Conservation (phyloP, 2,329 filamentous ascomycete genomes). For the Colletotrichum trifolii region DNA sequence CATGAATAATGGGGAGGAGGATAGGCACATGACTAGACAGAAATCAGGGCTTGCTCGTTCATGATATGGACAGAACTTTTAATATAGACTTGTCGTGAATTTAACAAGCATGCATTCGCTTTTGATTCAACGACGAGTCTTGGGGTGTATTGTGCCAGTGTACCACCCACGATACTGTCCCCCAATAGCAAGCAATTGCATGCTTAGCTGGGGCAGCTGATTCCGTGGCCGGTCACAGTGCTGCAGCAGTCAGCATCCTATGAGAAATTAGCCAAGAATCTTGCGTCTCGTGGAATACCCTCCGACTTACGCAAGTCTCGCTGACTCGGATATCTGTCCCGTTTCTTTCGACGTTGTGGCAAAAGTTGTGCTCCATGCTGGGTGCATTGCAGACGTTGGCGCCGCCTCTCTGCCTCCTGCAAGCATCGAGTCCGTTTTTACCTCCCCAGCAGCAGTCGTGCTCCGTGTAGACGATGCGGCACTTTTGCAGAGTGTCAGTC, state of each 20-base stretch:
- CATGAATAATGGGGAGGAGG: too few relatives aligned
- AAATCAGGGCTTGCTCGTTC: too few relatives aligned
- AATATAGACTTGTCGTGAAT: too few relatives aligned
- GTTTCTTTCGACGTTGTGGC: not conserved
- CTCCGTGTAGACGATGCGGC: not conserved
- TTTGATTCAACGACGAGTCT: too few relatives aligned
- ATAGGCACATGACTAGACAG: too few relatives aligned
- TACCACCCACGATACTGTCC: not conserved
- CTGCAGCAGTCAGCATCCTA: conserved; percentile 1
- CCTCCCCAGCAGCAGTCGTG: conserved; percentile 4
- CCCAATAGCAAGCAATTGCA: not conserved
- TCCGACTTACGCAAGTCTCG: not conserved
- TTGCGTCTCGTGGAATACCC: fast-evolving
- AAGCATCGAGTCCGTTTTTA: not conserved
- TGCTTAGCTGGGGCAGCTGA: not conserved
- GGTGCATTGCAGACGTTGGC: not conserved
- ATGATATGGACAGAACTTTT: too few relatives aligned
- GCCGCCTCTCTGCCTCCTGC: not conserved
- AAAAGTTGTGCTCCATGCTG: not conserved
- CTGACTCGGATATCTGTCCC: not conserved
- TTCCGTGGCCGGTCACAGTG: not conserved
- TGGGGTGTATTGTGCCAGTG: not conserved
- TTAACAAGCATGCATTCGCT: too few relatives aligned
- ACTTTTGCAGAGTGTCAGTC: not conserved
- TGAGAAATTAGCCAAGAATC: not conserved